Base-by-base conservation (phyloP, 2,329 filamentous ascomycete species). In the Stagonosporopsis rhizophila region DNA sequence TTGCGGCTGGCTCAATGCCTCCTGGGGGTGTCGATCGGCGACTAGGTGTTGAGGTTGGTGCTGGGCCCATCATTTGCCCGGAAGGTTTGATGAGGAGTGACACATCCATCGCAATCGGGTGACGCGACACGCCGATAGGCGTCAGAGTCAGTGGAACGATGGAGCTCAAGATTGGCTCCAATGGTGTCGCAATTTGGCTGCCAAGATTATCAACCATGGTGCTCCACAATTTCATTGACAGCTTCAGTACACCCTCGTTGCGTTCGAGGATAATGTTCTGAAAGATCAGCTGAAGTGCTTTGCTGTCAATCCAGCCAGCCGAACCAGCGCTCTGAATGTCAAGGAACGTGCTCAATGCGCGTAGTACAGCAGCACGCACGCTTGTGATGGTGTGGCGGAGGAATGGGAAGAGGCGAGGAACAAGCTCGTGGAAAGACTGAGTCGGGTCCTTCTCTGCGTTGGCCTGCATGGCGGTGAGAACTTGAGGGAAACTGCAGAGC, bases 301-400 rank as follows among this genome's bases (percentile, higher is more conserved):
- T 92, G 62, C 93, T 93, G 70, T 92, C 92, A 38, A 98, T 87
- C 96, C 95, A 99, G 28, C 91, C 91, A 70, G 92, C 89, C 7
- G 91, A 92, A 25, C 84, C 85, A 52, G 90, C 87, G 48, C 88
- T 88, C 59, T 93, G 90, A 20, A 99, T 88, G 64, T 91, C 89
- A 66, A 96, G 86, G 77, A 99, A 99, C 0, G 95, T 99, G 67
- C 93, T 87, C 27, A 99, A 82, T 32, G 95, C 95, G 69, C 96
- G 92, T 42, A 99, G 82, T 4, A 99, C 95, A 9, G 95, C 94
- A 37, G 94, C 89, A 49, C 95, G 90, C 44, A 99, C 95, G 52
- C 91, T 96, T 1, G 92, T 96, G 67, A 99, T 98, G 6, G 96
- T 99, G 75, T 99, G 95, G 55, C 95, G 89, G 40, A 99, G 80